These are phyloP conservation scores for Chondrostereum purpureum DNA, from an alignment of 1,284 basidiomycete genomes.

Conservation along the genomic window DNA sequence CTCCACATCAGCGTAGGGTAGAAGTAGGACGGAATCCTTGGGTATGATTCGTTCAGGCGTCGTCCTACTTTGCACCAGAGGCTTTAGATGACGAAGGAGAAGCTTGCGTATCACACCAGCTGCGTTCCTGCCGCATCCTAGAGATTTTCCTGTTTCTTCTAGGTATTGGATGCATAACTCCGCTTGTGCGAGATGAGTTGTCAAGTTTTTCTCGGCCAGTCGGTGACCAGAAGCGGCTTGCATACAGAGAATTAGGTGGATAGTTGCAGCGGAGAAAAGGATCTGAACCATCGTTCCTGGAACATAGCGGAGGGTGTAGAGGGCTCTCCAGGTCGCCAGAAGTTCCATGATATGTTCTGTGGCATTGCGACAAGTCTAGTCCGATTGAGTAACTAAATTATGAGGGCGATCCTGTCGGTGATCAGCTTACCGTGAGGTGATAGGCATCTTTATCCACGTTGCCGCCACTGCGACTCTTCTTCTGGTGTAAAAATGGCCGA, in stretches of 20 bases:
- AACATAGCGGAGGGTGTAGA: slow-evolving; percentile 39
- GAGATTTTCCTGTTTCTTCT: not conserved
- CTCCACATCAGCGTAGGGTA: no score
- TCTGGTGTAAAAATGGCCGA: slow-evolving; percentile 54
- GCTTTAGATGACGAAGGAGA: no score
- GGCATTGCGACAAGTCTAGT: slow-evolving; percentile 39
- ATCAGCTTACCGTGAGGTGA: slow-evolving; percentile 39
- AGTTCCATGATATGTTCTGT: slow-evolving; percentile 42
- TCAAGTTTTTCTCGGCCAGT: slow-evolving; percentile 20
- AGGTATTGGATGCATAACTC: not conserved
- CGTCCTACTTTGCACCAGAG: no score
- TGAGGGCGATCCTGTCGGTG: no score
- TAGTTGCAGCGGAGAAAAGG: slow-evolving; percentile 44
- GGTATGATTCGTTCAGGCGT: no score
- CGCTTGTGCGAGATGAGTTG: not conserved
- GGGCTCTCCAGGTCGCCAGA: slow-evolving; percentile 34
- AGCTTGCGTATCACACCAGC: no score
- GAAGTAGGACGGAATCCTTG: no score
- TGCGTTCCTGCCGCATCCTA: no score
- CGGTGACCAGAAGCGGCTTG: slow-evolving; percentile 30
- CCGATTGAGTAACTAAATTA: not conserved
- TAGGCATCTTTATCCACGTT: slow-evolving; percentile 33
- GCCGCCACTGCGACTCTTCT: slow-evolving; percentile 21
- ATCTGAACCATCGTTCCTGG: slow-evolving; percentile 43
- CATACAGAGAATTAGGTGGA: slow-evolving; percentile 32